Evolutionary conservation across 2,329 filamentous ascomycete genomes (phyloP).

Genomic region (Alternaria sp.): DNA sequence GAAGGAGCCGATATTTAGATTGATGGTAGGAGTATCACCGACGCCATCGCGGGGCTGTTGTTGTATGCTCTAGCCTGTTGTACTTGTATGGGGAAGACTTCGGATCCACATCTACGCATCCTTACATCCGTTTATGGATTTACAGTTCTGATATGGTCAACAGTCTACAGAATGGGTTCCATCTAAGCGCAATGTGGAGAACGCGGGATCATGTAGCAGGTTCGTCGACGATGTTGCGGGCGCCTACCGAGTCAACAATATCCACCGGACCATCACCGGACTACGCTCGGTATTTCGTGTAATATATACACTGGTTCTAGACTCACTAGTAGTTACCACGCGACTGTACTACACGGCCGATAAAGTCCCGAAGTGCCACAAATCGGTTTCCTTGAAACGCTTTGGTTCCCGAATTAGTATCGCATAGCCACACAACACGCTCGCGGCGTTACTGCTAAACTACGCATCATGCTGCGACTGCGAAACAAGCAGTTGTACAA

Average conservation of each 20-base stretch:
- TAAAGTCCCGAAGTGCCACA: slow-evolving; percentile 3
- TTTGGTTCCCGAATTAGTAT: not conserved
- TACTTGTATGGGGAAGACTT: not conserved
- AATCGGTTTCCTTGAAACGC: slow-evolving; percentile 1
- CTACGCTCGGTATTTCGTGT: slow-evolving; percentile 1
- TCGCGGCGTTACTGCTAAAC: not conserved
- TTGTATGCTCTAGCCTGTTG: not conserved
- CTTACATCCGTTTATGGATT: not conserved
- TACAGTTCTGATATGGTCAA: not conserved
- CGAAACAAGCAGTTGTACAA: not conserved
- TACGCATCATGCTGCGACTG: not conserved
- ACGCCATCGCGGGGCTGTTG: not conserved
- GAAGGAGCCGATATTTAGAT: not conserved
- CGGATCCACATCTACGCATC: not conserved
- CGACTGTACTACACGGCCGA: not conserved
- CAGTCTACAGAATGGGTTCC: not conserved
- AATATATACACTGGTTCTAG: not conserved
- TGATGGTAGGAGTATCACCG: not conserved
- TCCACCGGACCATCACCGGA: not conserved
- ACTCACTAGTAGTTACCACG: not conserved
- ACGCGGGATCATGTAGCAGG: not conserved
- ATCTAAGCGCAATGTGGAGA: not conserved
- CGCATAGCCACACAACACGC: not conserved
- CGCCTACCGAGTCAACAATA: not conserved
- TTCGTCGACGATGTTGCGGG: not conserved